A percentile compares a stretch with the other conserved stretches of the same genome.
Conservation (phyloP, 768 basidiomycete genomes). For the Termitomyces sp. region DNA sequence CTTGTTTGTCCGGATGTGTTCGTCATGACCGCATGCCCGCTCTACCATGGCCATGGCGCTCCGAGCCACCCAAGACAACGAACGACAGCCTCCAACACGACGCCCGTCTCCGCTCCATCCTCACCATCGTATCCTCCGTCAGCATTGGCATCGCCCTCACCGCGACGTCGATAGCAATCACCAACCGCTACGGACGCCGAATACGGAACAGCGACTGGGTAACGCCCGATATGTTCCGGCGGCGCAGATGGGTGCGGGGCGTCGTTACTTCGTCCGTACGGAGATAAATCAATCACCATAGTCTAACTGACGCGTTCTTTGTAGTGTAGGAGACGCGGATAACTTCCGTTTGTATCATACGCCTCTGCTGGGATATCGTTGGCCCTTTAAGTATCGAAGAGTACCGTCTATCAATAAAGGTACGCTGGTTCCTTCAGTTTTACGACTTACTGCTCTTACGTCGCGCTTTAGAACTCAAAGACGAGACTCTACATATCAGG, state of each 20-base stretch:
- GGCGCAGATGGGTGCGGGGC: slow-evolving; percentile 69
- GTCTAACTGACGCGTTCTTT: no score
- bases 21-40: slow-evolving; percentile 14
- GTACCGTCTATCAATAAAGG: slow-evolving; percentile 60
- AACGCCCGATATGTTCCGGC: slow-evolving; percentile 52
- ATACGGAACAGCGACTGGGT: slow-evolving; percentile 66
- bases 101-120: slow-evolving; percentile 23
- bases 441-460: no score
- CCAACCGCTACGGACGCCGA: slow-evolving; percentile 50
- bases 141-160: slow-evolving; percentile 33
- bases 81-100: not conserved
- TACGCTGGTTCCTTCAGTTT: slow-evolving; percentile 19
- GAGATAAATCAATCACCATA: no score
- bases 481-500: slow-evolving; percentile 81
- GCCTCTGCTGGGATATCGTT: slow-evolving; percentile 68
- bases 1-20: not conserved
- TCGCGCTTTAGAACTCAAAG: slow-evolving; percentile 56
- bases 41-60: slow-evolving; percentile 11
- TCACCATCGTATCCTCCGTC: slow-evolving; percentile 30
- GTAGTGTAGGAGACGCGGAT: slow-evolving; percentile 81
- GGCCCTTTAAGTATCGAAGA: slow-evolving; percentile 63
- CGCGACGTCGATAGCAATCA: slow-evolving; percentile 27
- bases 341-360: slow-evolving; percentile 88
- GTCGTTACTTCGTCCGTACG: slow-evolving; percentile 70
- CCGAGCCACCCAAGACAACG: not conserved